A percentile compares a stretch with the other conserved stretches of the same genome.
phyloP scores from a whole-genome alignment of 2,329 filamentous ascomycete genomes.

The Lachnellula cervina region DNA sequence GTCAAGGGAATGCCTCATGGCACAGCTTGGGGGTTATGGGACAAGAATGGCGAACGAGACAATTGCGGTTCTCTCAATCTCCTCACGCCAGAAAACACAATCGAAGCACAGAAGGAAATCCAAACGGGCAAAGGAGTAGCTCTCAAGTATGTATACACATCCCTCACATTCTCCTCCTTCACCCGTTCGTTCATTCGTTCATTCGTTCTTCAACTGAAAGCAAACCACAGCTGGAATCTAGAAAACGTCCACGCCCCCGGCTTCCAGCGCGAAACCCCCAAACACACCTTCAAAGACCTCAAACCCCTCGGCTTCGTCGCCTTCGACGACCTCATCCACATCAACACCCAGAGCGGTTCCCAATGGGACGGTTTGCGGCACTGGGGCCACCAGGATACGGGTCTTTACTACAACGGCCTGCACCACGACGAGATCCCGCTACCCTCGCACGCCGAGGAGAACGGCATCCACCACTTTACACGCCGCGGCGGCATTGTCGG shows the following conservation, averaged over 20 bases:
- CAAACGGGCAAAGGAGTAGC: slow-evolving; percentile 36
- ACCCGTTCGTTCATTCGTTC: not conserved
- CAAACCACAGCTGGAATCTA: slow-evolving; percentile 9
- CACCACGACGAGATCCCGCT: slow-evolving; percentile 22
- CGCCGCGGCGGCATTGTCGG: slow-evolving; percentile 46
- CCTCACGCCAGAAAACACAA: slow-evolving; percentile 38
- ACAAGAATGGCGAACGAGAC: slow-evolving; percentile 43
- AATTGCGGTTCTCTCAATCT: slow-evolving; percentile 41
- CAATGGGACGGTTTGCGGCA: slow-evolving; percentile 45
- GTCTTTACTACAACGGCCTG: slow-evolving; percentile 30
- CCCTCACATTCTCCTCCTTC: not conserved
- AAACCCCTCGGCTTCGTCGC: slow-evolving; percentile 35
- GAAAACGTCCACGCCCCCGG: slow-evolving; percentile 14
- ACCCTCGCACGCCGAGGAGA: slow-evolving; percentile 33
- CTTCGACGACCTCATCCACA: slow-evolving; percentile 47
- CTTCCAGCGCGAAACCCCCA: slow-evolving; percentile 13
- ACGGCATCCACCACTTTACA: slow-evolving; percentile 21
- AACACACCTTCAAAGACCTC: slow-evolving; percentile 13
- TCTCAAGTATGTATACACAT: slow-evolving; percentile 12
- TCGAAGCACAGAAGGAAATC: slow-evolving; percentile 38
- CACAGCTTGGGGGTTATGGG: slow-evolving; percentile 41
- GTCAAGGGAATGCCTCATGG: slow-evolving; percentile 39
- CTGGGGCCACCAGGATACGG: slow-evolving; percentile 26
- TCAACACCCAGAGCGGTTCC: slow-evolving; percentile 43
- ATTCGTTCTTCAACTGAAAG: not conserved